Evolutionary conservation across 208 protist genomes (phyloP).

Genomic region (Trypanosoma avium): DNA sequence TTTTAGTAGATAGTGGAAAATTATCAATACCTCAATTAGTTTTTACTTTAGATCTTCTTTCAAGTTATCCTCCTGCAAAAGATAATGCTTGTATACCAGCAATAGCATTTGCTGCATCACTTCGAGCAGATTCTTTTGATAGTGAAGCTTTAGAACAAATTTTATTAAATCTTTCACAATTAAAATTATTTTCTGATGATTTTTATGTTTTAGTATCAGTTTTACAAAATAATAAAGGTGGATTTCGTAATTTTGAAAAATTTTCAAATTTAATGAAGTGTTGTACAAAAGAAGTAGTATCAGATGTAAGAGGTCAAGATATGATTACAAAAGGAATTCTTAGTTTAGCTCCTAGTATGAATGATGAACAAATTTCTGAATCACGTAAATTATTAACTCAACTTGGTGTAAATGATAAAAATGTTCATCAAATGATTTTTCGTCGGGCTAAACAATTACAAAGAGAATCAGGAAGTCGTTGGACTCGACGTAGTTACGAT

Average conservation of each 20-base stretch:
- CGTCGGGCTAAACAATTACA: constrained; percentile 38
- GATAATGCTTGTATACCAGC: constrained; percentile 66
- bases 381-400: constrained; percentile 39
- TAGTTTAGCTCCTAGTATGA: constrained; percentile 44
- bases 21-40: constrained; percentile 59
- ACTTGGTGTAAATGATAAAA: constrained; percentile 30
- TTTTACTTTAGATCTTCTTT: constrained; percentile 64
- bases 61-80: constrained; percentile 74
- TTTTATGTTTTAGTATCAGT: constrained; percentile 59
- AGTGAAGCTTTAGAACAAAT: constrained; percentile 49
- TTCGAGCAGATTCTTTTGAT: constrained; percentile 65
- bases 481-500: constrained; percentile 14
- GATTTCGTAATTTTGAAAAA: constrained; percentile 52
- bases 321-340: constrained; percentile 52
- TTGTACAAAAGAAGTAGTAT: constrained; percentile 39
- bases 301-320: constrained; percentile 31
- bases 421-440: constrained; percentile 45
- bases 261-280: constrained; percentile 40
- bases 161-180: constrained; percentile 50
- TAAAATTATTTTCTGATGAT: constrained; percentile 81
- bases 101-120: constrained; percentile 56
- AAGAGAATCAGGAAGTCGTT: constrained; percentile 25
- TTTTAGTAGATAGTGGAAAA: constrained; percentile 57
- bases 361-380: constrained; percentile 55
- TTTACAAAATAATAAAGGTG: constrained; percentile 54